Evolutionary conservation across 2,329 filamentous ascomycete species (phyloP).

Genomic region (Achaetomium macrosporum): DNA sequence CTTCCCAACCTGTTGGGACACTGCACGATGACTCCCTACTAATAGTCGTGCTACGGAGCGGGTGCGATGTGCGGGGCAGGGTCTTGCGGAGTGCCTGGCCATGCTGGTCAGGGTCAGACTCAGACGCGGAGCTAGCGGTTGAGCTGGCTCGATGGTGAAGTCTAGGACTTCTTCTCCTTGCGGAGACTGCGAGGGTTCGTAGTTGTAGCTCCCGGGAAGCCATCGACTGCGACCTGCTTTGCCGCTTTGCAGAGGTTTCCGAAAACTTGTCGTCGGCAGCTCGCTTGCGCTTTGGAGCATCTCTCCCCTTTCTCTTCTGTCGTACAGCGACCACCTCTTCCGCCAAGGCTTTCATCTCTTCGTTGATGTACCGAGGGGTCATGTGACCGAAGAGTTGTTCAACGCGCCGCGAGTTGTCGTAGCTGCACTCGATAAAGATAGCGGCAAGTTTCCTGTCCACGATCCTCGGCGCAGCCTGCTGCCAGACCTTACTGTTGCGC

Average conservation of each 20-base stretch:
- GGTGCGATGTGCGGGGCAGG: not conserved
- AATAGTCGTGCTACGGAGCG: conserved; percentile 1
- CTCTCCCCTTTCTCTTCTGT: conserved; percentile 6
- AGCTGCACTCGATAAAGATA: conserved; percentile 95
- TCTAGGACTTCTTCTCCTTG: conserved; percentile 5
- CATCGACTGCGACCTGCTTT: conserved; percentile 14
- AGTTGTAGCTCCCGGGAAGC: conserved; percentile 19
- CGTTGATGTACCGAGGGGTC: conserved; percentile 73
- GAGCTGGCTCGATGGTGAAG: conserved; percentile 8
- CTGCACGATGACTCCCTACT: no score
- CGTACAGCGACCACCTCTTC: conserved; percentile 57
- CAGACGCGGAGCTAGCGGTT: conserved; percentile 1
- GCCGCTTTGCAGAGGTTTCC: conserved; percentile 15
- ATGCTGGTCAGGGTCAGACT: conserved; percentile 18
- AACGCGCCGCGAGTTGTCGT: conserved; percentile 72
- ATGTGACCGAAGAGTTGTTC: conserved; percentile 83
- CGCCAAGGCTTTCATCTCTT: conserved; percentile 70
- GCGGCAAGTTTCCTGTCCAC: conserved; percentile 64
- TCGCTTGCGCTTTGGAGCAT: conserved; percentile 56
- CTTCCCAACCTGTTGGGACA: no score
- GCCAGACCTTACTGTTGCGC: conserved; percentile 78
- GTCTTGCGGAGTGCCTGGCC: conserved; percentile 10
- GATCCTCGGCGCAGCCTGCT: conserved; percentile 81
- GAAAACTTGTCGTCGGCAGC: conserved; percentile 33
- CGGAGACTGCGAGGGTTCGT: conserved; percentile 17